Evolutionary conservation across 768 basidiomycete species (phyloP).

Genomic region (Naganishia friedmannii): DNA sequence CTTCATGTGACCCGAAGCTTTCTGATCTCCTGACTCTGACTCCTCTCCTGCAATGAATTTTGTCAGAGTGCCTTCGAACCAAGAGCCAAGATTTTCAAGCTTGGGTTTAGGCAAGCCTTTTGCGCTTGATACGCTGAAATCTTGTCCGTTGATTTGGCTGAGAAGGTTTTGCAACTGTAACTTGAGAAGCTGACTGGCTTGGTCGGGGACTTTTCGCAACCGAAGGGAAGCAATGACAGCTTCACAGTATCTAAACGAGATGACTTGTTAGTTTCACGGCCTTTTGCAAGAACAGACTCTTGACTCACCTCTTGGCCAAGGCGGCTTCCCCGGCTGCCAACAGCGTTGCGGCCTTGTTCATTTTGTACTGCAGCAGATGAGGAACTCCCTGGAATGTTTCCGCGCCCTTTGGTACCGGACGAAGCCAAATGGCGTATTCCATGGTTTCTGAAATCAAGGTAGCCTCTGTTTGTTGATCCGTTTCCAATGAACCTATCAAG

Average conservation of each 20-base stretch:
- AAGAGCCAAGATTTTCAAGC: constrained; percentile 82
- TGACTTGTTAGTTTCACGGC: constrained; percentile 13
- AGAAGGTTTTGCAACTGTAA: constrained; percentile 57
- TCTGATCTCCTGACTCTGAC: constrained; percentile 53
- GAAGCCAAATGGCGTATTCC: constrained; percentile 82
- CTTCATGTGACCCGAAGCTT: constrained; percentile 22
- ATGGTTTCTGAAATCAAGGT: constrained; percentile 82
- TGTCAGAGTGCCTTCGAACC: constrained; percentile 86
- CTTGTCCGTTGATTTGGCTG: constrained; percentile 35
- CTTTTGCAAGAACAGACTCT: no score
- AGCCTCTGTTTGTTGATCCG: constrained; percentile 53
- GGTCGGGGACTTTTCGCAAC: constrained; percentile 45
- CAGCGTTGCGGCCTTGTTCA: constrained; percentile 70
- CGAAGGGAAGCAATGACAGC: constrained; percentile 67
- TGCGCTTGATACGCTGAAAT: constrained; percentile 53
- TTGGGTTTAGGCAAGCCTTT: constrained; percentile 66
- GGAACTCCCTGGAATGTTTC: constrained; percentile 78
- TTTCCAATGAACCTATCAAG: constrained; percentile 48
- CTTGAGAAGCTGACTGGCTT: constrained; percentile 18
- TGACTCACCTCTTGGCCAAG: constrained; percentile 66
- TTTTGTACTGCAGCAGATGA: constrained; percentile 81
- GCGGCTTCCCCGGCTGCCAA: constrained; percentile 79
- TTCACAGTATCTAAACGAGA: constrained; percentile 76
- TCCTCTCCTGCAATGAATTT: constrained; percentile 84
- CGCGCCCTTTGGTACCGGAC: constrained; percentile 73